Percentiles rank a stretch among this genome's conserved stretches.
phyloP scores from a whole-genome alignment of 108 stramenopile species.

The Cyclotella choctawhatcheeana region DNA sequence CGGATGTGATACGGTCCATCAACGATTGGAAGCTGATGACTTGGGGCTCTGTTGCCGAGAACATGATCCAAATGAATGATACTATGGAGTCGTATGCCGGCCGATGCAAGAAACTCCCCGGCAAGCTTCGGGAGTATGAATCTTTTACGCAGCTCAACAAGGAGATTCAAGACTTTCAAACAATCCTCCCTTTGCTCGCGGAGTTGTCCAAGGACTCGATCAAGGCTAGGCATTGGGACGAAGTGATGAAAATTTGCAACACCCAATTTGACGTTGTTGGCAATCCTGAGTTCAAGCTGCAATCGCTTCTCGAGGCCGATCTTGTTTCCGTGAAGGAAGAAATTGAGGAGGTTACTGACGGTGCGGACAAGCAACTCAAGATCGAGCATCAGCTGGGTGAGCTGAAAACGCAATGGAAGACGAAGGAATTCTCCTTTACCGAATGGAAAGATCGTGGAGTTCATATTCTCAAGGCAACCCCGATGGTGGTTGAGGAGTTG shows the following conservation, averaged over 20 bases:
- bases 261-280: slow-evolving; percentile 72
- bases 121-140: slow-evolving; percentile 83
- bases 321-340: slow-evolving; percentile 65
- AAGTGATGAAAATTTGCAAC: slow-evolving; percentile 73
- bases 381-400: slow-evolving; percentile 83
- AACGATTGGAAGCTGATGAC: slow-evolving; percentile 84
- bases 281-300: slow-evolving; percentile 79
- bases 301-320: slow-evolving; percentile 64
- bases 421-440: slow-evolving; percentile 70
- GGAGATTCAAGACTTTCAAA: slow-evolving; percentile 90
- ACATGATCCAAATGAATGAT: slow-evolving; percentile 77
- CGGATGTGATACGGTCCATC: slow-evolving; percentile 85
- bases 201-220: slow-evolving; percentile 89
- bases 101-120: slow-evolving; percentile 88
- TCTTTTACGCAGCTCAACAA: slow-evolving; percentile 79
- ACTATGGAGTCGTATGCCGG: slow-evolving; percentile 80
- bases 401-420: slow-evolving; percentile 74
- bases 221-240: slow-evolving; percentile 89
- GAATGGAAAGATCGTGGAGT: slow-evolving; percentile 88
- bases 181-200: slow-evolving; percentile 79
- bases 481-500: slow-evolving; percentile 87
- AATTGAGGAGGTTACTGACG: slow-evolving; percentile 89
- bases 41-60: slow-evolving; percentile 72
- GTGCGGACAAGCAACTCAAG: slow-evolving; percentile 89
- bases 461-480: slow-evolving; percentile 80